phyloP scores from a whole-genome alignment of 2,329 filamentous ascomycete genomes.

The Colletotrichum cereale region DNA sequence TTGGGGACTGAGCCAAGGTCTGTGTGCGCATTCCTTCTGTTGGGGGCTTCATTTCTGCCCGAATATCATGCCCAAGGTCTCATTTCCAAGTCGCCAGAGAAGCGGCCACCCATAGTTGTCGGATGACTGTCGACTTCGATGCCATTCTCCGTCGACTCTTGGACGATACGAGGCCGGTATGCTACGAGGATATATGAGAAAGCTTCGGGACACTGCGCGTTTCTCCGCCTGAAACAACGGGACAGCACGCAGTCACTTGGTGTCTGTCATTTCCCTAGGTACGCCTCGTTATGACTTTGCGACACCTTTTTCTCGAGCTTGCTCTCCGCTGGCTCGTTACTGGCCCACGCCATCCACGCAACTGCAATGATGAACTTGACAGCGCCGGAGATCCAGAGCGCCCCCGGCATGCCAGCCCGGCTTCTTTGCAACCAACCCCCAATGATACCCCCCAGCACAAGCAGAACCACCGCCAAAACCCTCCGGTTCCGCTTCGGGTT shows the following conservation, averaged over 20 bases:
- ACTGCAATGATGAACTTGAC: slow-evolving; percentile 58
- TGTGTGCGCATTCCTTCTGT: neutral
- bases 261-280: no score
- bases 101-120: no score
- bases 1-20: neutral
- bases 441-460: slow-evolving; percentile 61
- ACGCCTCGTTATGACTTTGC: neutral
- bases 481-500: slow-evolving; percentile 66
- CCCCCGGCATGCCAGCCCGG: slow-evolving; percentile 53
- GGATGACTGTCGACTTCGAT: no score
- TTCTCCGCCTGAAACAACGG: no score
- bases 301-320: slow-evolving; percentile 36
- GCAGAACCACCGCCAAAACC: slow-evolving; percentile 57
- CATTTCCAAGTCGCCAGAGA: neutral
- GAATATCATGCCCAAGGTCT: slow-evolving; percentile 1
- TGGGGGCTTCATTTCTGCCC: slow-evolving; percentile 3
- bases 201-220: no score
- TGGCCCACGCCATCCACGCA: slow-evolving; percentile 51
- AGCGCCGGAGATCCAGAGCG: slow-evolving; percentile 59
- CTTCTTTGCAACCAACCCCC: slow-evolving; percentile 63
- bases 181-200: no score
- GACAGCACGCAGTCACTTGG: no score
- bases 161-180: no score
- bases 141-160: no score
- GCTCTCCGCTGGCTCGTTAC: slow-evolving; percentile 39